Base-by-base conservation (phyloP, 441 rosid genomes). In the Breynia disticha region DNA sequence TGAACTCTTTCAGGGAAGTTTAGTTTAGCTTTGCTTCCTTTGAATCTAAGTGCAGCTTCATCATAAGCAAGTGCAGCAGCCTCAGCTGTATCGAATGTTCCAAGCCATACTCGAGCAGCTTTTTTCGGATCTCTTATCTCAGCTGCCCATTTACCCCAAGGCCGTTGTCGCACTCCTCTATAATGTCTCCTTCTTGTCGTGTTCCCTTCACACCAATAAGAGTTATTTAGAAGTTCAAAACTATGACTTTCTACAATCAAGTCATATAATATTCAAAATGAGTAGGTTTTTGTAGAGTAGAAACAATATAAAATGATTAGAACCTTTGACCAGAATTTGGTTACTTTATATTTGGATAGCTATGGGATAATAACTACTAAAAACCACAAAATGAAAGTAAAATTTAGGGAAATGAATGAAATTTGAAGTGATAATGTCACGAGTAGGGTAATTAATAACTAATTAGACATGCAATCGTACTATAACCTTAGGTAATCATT, bases 1-100 rank as follows among this genome's bases (percentile, higher is more conserved):
- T 81, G 86, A 67, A 85, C 97, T 59, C 97, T 74, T 71, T 89
- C 95, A 0, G 97, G 97, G 71, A 89, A 89, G 67, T 89, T 89
- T 13, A 89, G 95, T 68, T 89, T 89, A 2, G 97, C 97, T 67
- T 82, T 89, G 85, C 83, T 79, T 59, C 97, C 97, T 79, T 89
- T 89, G 72, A 89, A 89, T 68, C 81, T 69, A n/a, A 89, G 91
- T 46, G 97, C 97, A 0, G 97, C 97, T 60, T 83, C 84, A 54
- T 89, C 97, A n/a, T 89, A 89, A 28, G 97, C 97, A 48, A 85
- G 75, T 6, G 97, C 97, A 0, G 97, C 97, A 0, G 83, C 87
- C 70, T 89, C 97, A 0, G 90, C 95, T 0, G 93, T 83, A 42
- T 81, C 86, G 20, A 89, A 89, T 14, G 97, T 88, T 13, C 97